A percentile compares a stretch with the other conserved stretches of the same genome.
Conservation (phyloP, 164 flowering plant genomes). For the Nymphaea thermarum region DNA sequence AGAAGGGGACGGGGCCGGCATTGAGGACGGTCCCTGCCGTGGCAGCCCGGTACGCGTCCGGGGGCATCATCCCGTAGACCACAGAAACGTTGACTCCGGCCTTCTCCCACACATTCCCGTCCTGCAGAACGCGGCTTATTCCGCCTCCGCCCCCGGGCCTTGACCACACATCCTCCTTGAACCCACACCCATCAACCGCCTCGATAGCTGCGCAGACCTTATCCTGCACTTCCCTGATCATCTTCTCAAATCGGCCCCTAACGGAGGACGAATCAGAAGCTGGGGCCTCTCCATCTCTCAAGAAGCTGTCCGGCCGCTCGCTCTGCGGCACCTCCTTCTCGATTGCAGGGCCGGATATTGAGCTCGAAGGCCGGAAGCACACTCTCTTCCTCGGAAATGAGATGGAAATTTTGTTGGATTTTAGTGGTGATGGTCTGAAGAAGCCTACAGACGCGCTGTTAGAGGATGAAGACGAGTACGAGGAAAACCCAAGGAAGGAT, state of each 20-base stretch:
- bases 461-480: neutral
- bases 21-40: constrained; percentile 22
- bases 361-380: neutral
- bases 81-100: constrained; percentile 97
- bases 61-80: constrained; percentile 96
- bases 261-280: constrained; percentile 24
- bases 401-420: neutral
- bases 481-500: too few species aligned
- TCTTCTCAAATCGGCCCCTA: constrained; percentile 72
- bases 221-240: constrained; percentile 89
- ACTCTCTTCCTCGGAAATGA: neutral
- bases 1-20: constrained; percentile 78
- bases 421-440: neutral
- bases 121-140: constrained; percentile 85
- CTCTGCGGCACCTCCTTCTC: constrained; percentile 68
- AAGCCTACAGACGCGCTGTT: neutral
- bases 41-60: constrained; percentile 96
- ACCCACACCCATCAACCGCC: constrained; percentile 53
- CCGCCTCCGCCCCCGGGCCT: constrained; percentile 98
- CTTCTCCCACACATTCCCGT: constrained; percentile 85
- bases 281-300: constrained; percentile 36
- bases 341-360: constrained; percentile 12
- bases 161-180: constrained; percentile 94
- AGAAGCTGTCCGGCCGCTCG: constrained; percentile 67
- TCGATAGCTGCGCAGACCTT: constrained; percentile 65